Conservation (phyloP, 176 grass and related monocot species). For the Rhynchospora tenuis region DNA sequence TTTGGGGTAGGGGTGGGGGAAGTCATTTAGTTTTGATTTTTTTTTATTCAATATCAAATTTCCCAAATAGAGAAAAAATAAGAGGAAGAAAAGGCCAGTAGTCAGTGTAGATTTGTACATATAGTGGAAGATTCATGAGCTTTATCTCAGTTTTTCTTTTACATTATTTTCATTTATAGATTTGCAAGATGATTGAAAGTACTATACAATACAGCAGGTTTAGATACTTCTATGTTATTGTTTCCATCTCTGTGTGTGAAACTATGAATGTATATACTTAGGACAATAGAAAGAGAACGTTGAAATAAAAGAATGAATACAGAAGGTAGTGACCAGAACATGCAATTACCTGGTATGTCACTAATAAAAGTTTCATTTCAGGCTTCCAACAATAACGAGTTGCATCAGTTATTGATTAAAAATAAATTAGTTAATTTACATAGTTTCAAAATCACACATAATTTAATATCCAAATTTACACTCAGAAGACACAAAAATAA, state of each 20-base stretch:
- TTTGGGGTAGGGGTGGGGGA: no score
- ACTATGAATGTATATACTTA: neutral
- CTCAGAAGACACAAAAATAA: neutral
- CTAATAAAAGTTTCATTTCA: neutral
- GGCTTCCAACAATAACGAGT: neutral
- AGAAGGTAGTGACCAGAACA: neutral
- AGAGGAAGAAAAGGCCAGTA: neutral
- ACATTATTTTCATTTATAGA: slow-evolving; percentile 9
- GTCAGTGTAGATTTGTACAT: neutral
- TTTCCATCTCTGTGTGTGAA: neutral
- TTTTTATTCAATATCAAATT: neutral
- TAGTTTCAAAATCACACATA: neutral
- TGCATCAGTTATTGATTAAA: neutral
- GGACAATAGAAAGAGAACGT: neutral
- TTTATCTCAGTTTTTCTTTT: neutral
- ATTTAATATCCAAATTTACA: slow-evolving; percentile 19
- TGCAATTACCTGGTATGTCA: neutral
- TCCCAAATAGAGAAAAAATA: neutral
- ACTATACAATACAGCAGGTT: neutral
- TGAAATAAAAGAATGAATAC: neutral
- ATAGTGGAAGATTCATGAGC: neutral
- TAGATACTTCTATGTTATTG: neutral
- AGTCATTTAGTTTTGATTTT: neutral
- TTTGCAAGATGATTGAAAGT: neutral
- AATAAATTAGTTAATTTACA: neutral